These are phyloP conservation scores for Clarireedia hainanense DNA, from an alignment of 2,329 filamentous ascomycete genomes.

Conservation along the genomic window DNA sequence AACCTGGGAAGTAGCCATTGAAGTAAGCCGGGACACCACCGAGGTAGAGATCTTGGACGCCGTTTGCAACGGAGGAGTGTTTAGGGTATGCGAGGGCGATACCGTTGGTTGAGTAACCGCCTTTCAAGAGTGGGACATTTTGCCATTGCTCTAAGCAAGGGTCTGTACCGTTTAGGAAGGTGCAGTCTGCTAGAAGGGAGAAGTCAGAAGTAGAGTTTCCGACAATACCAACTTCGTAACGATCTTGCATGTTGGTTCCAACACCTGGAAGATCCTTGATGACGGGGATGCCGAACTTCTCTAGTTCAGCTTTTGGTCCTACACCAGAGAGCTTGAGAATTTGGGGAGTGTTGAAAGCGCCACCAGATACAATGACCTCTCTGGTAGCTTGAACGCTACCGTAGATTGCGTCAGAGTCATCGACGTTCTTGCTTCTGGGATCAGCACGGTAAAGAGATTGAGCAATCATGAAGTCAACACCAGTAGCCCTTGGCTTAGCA, in stretches of 20 bases:
- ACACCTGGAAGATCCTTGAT: slow-evolving; percentile 53
- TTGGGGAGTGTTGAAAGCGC: slow-evolving; percentile 38
- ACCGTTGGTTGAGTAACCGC: background rate
- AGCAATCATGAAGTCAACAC: slow-evolving; percentile 36
- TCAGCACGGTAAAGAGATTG: slow-evolving; percentile 24
- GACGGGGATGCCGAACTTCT: slow-evolving; percentile 38
- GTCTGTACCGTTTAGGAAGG: slow-evolving; percentile 26
- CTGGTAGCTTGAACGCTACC: slow-evolving; percentile 9
- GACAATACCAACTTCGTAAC: slow-evolving; percentile 38
- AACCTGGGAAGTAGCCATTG: slow-evolving; percentile 30
- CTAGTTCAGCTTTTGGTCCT: slow-evolving; percentile 33
- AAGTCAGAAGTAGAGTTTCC: slow-evolving; percentile 36
- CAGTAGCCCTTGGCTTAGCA: slow-evolving; percentile 30
- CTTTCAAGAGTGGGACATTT: background rate
- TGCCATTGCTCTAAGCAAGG: slow-evolving; percentile 31
- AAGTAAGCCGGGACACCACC: slow-evolving; percentile 12
- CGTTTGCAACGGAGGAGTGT: background rate
- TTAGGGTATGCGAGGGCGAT: background rate
- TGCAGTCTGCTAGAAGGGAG: slow-evolving; percentile 30
- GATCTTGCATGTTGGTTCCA: slow-evolving; percentile 51
- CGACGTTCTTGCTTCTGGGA: background rate
- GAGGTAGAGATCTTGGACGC: slow-evolving; percentile 12
- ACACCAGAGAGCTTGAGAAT: slow-evolving; percentile 39
- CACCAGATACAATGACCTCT: slow-evolving; percentile 41
- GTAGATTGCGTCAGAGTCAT: slow-evolving; percentile 1